Percentiles rank a stretch among this genome's conserved stretches.
Evolutionary conservation across 495 filamentous ascomycete species (phyloP).

Genomic region (Penicillium tannophilum): DNA sequence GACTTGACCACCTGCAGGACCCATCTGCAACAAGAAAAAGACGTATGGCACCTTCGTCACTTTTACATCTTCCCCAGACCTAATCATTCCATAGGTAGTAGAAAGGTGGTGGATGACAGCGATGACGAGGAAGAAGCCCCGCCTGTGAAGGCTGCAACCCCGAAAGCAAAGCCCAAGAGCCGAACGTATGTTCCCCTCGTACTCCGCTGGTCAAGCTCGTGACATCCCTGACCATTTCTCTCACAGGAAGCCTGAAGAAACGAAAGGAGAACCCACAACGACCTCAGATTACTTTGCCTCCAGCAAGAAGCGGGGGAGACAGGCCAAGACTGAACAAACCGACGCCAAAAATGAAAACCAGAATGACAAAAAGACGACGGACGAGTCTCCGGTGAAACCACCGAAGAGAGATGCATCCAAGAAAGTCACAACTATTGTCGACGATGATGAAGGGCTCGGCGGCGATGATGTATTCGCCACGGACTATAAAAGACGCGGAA

Average conservation of each 20-base stretch:
- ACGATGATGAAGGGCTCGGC: slow-evolving; percentile 66
- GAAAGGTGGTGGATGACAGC: slow-evolving; percentile 76
- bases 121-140: slow-evolving; percentile 64
- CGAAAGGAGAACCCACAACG: slow-evolving; percentile 55
- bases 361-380: slow-evolving; percentile 34
- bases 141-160: slow-evolving; percentile 38
- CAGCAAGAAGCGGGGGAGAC: slow-evolving; percentile 51
- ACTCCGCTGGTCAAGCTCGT: not conserved
- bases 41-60: slow-evolving; percentile 31
- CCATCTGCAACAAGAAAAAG: slow-evolving; percentile 37
- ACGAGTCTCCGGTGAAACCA: slow-evolving; percentile 27
- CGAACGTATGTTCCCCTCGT: slow-evolving; percentile 35
- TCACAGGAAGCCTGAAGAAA: slow-evolving; percentile 46
- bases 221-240: slow-evolving; percentile 6
- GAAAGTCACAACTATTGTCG: slow-evolving; percentile 38
- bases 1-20: slow-evolving; percentile 29
- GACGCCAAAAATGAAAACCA: slow-evolving; percentile 23
- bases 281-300: slow-evolving; percentile 65
- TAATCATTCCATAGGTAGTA: slow-evolving; percentile 49
- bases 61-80: not conserved
- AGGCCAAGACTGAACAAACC: slow-evolving; percentile 33
- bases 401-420: slow-evolving; percentile 28
- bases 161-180: slow-evolving; percentile 44
- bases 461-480: slow-evolving; percentile 74
- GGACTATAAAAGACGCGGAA: slow-evolving; percentile 59